Conservation (phyloP, 345 rosid species). For the Firmiana major region DNA sequence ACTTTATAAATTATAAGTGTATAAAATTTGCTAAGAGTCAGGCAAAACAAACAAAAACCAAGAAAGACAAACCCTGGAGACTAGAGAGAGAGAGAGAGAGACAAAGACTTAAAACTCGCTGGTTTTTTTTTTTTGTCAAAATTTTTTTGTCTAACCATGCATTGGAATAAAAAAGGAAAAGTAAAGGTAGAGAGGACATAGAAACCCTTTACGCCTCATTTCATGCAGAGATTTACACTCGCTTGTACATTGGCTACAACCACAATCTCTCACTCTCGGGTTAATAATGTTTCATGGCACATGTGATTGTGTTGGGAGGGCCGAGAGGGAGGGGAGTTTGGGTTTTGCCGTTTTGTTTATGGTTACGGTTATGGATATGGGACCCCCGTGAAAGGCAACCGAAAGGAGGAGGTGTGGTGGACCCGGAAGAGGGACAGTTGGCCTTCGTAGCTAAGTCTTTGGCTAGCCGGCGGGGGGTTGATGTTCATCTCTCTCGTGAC, state of each 20-base stretch:
- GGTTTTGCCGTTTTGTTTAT: neutral
- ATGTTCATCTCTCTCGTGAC: slow-evolving; percentile 25
- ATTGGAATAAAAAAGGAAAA: neutral
- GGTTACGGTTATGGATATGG: slow-evolving; percentile 8
- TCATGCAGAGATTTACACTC: slow-evolving; percentile 16
- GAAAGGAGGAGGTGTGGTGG: slow-evolving; percentile 21
- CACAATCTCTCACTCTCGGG: neutral
- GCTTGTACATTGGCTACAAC: neutral
- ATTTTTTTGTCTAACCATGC: neutral
- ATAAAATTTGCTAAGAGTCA: neutral
- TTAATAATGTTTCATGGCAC: neutral
- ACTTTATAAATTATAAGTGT: neutral
- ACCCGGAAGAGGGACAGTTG: slow-evolving; percentile 10
- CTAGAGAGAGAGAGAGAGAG: neutral
- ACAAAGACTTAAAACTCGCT: slow-evolving; percentile 24
- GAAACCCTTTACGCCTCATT: slow-evolving; percentile 19
- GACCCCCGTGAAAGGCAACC: slow-evolving; percentile 32
- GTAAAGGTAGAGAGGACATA: slow-evolving; percentile 21
- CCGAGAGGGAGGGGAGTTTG: neutral
- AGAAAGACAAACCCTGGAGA: slow-evolving; percentile 29
- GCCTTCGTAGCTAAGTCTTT: neutral
- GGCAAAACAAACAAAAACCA: slow-evolving; percentile 19
- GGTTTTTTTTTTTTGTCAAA: neutral
- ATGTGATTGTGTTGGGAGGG: slow-evolving; percentile 8
- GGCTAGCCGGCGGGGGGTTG: slow-evolving; percentile 1